Percentiles rank a stretch among this genome's conserved stretches.
Conservation (phyloP, 1,139 yeast genomes). For the Yamadazyma diospyri region DNA sequence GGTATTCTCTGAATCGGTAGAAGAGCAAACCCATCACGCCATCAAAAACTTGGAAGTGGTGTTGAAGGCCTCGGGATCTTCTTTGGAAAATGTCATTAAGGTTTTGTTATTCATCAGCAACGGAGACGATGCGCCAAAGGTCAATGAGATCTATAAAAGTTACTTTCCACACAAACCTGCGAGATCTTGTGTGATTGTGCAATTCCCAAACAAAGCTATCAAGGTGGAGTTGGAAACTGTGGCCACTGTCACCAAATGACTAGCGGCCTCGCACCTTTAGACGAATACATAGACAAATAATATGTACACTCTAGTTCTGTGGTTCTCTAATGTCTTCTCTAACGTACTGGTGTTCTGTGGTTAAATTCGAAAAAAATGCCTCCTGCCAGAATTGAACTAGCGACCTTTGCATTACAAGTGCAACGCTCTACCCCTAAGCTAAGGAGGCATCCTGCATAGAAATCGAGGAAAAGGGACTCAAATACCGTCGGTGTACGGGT, state of each 20-base stretch:
- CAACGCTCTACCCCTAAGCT: constrained; percentile 97
- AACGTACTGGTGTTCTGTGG: no score
- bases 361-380: constrained; percentile 58
- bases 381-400: constrained; percentile 92
- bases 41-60: constrained; percentile 36
- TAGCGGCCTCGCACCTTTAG: neutral
- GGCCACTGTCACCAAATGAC: constrained; percentile 17
- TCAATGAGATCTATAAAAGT: constrained; percentile 43
- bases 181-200: constrained; percentile 47
- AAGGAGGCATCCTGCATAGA: constrained; percentile 55
- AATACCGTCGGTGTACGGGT: no score
- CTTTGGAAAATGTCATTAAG: constrained; percentile 42
- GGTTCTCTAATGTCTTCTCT: no score
- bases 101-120: constrained; percentile 44
- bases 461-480: no score
- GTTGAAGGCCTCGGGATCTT: constrained; percentile 41
- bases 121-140: constrained; percentile 33
- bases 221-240: constrained; percentile 44
- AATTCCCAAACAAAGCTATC: constrained; percentile 37
- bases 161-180: constrained; percentile 46
- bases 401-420: constrained; percentile 95
- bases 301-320: no score
- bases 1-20: constrained; percentile 29
- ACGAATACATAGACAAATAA: no score
- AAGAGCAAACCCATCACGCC: constrained; percentile 36